Percentiles rank a stretch among this genome's conserved stretches.
These are phyloP conservation scores for Exophiala oligosperma DNA, from an alignment of 2,329 filamentous ascomycete species.

Conservation along the genomic window DNA sequence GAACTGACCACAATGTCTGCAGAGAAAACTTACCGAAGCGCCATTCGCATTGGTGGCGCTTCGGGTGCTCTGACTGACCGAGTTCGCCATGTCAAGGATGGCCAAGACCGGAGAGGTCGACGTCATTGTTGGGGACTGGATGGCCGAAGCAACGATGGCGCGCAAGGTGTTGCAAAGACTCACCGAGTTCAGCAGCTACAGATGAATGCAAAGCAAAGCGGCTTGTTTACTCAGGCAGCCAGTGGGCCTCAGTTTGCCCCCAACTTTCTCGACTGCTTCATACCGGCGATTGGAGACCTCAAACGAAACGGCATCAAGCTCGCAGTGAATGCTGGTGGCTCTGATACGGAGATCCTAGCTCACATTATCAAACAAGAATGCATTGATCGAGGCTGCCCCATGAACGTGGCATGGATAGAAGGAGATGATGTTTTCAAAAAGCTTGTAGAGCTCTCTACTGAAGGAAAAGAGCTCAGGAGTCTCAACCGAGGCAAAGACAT, in stretches of 20 bases:
- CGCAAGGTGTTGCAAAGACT: slow-evolving; percentile 29
- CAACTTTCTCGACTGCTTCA: slow-evolving; percentile 39
- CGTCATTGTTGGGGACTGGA: slow-evolving; percentile 35
- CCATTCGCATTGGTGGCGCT: slow-evolving; percentile 34
- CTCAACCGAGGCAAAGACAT: slow-evolving; percentile 2
- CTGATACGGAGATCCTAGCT: slow-evolving; percentile 36
- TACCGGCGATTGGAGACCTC: slow-evolving; percentile 41
- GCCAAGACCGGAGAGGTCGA: slow-evolving; percentile 27
- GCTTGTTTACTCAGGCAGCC: too few species aligned
- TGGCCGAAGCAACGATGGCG: slow-evolving; percentile 29
- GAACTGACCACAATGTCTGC: neutral
- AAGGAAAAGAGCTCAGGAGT: slow-evolving; percentile 34
- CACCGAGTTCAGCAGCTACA: neutral
- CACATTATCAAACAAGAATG: slow-evolving; percentile 33
- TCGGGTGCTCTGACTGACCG: slow-evolving; percentile 32
- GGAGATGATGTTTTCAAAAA: slow-evolving; percentile 43
- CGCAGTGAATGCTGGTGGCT: slow-evolving; percentile 43
- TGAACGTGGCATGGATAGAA: slow-evolving; percentile 40
- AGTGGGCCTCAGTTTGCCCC: slow-evolving; percentile 26
- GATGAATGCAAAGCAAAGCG: too few species aligned
- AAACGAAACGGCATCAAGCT: slow-evolving; percentile 39
- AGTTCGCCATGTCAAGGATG: slow-evolving; percentile 2
- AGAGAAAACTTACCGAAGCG: neutral
- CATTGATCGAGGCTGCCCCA: slow-evolving; percentile 30
- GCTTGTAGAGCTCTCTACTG: slow-evolving; percentile 27